These are phyloP conservation scores for Ophiostoma australiae DNA, from an alignment of 2,329 filamentous ascomycete species.

Conservation along the genomic window DNA sequence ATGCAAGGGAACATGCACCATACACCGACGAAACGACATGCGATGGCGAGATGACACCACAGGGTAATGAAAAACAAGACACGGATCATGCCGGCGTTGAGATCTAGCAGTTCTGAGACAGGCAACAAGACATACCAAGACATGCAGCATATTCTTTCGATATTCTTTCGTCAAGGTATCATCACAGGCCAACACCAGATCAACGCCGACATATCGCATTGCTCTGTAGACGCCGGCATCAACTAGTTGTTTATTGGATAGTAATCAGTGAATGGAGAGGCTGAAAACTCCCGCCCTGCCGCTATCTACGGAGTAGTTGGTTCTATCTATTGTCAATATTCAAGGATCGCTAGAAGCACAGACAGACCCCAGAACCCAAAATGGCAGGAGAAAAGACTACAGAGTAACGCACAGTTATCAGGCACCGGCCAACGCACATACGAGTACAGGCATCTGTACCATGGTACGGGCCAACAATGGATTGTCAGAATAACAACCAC, in stretches of 20 bases:
- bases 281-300: not conserved
- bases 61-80: not conserved
- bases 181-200: too few species aligned
- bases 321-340: not conserved
- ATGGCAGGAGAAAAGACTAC: not conserved
- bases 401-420: not conserved
- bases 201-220: not conserved
- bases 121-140: constrained; percentile 5
- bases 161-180: not conserved
- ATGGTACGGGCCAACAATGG: not conserved
- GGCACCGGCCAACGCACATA: not conserved
- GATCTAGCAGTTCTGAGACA: not conserved
- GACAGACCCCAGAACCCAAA: not conserved
- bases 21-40: not conserved
- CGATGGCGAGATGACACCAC: not conserved
- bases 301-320: not conserved
- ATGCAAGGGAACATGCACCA: not conserved
- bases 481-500: not conserved
- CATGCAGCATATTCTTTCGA: not conserved
- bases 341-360: not conserved
- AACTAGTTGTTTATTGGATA: not conserved
- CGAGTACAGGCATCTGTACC: not conserved
- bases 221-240: not conserved
- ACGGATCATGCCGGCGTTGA: not conserved
- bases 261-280: not conserved